A percentile compares a stretch with the other conserved stretches of the same genome.
Evolutionary conservation across 2,329 filamentous ascomycete genomes (phyloP).

Genomic region (Colletotrichum sp.): DNA sequence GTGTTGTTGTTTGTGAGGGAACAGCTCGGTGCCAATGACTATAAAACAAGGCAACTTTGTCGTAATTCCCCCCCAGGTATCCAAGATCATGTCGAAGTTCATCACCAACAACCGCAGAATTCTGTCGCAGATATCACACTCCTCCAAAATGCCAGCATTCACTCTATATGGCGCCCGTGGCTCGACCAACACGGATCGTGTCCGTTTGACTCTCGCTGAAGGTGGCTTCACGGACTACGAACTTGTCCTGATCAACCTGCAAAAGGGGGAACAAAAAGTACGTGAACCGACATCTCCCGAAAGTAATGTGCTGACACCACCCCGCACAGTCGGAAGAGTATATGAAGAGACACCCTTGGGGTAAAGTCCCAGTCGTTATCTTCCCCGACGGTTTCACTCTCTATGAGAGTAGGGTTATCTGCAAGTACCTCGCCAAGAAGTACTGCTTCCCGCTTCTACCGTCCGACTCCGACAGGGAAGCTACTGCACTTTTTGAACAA

Average conservation of each 20-base stretch:
- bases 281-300: slow-evolving; percentile 15
- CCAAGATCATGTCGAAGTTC: slow-evolving; percentile 32
- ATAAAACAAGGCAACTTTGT: not conserved
- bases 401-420: slow-evolving; percentile 52
- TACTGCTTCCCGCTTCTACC: slow-evolving; percentile 51
- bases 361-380: slow-evolving; percentile 43
- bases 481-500: slow-evolving; percentile 47
- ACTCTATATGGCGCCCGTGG: slow-evolving; percentile 44
- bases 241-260: slow-evolving; percentile 39
- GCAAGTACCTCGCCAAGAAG: slow-evolving; percentile 49
- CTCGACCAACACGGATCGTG: slow-evolving; percentile 47
- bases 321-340: slow-evolving; percentile 38
- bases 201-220: slow-evolving; percentile 47
- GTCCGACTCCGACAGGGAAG: slow-evolving; percentile 39
- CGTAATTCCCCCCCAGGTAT: not conserved
- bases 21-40: not conserved
- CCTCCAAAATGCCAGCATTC: slow-evolving; percentile 45
- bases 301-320: slow-evolving; percentile 26
- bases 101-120: slow-evolving; percentile 25
- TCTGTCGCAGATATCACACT: slow-evolving; percentile 30
- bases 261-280: slow-evolving; percentile 47
- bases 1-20: not conserved
- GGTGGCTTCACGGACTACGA: slow-evolving; percentile 48
- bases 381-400: slow-evolving; percentile 47
- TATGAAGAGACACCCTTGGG: slow-evolving; percentile 44